These are phyloP conservation scores for Coniophora puteana DNA, from an alignment of 1,284 basidiomycete genomes.

Conservation along the genomic window DNA sequence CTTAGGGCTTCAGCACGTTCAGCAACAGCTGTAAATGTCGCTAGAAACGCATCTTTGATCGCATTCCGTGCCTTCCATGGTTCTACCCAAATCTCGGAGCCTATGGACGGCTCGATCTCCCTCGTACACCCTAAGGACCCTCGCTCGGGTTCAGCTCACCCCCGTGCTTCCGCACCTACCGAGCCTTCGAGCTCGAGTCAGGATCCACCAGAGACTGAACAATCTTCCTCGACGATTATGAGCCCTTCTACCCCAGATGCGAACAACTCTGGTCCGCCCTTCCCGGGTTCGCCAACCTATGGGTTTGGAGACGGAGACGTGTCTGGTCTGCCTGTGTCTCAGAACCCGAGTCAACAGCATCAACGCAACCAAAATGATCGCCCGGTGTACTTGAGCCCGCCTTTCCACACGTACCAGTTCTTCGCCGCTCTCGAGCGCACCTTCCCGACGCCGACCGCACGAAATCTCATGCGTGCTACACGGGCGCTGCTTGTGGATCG, in stretches of 20 bases:
- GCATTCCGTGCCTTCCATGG: too few relatives aligned
- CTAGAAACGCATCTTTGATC: too few relatives aligned
- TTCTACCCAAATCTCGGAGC: slow-evolving; percentile 1
- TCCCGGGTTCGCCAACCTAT: too few relatives aligned
- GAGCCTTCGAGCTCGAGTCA: slow-evolving; percentile 11
- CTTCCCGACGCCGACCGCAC: slow-evolving; percentile 67
- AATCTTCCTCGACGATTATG: slow-evolving; percentile 10
- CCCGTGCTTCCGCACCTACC: slow-evolving; percentile 5
- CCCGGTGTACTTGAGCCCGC: slow-evolving; percentile 42
- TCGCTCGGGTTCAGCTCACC: slow-evolving; percentile 12
- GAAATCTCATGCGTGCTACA: slow-evolving; percentile 85
- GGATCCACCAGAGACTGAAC: slow-evolving; percentile 11
- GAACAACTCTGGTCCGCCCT: slow-evolving; percentile 6
- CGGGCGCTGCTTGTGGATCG: slow-evolving; percentile 77
- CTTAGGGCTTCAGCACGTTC: too few relatives aligned
- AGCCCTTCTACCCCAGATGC: slow-evolving; percentile 10
- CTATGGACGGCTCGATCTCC: slow-evolving; percentile 17
- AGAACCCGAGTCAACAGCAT: slow-evolving; percentile 6
- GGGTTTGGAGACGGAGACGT: too few relatives aligned
- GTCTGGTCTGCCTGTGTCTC: neutral
- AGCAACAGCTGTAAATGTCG: too few relatives aligned
- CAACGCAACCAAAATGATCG: slow-evolving; percentile 3
- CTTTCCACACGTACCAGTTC: slow-evolving; percentile 64
- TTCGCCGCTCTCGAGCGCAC: slow-evolving; percentile 63
- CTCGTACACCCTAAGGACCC: slow-evolving; percentile 31